Evolutionary conservation across 306 rosid species (phyloP), one percentile per base, ranked within the genome.

Genomic region (Cotoneaster glaucophyllus): DNA sequence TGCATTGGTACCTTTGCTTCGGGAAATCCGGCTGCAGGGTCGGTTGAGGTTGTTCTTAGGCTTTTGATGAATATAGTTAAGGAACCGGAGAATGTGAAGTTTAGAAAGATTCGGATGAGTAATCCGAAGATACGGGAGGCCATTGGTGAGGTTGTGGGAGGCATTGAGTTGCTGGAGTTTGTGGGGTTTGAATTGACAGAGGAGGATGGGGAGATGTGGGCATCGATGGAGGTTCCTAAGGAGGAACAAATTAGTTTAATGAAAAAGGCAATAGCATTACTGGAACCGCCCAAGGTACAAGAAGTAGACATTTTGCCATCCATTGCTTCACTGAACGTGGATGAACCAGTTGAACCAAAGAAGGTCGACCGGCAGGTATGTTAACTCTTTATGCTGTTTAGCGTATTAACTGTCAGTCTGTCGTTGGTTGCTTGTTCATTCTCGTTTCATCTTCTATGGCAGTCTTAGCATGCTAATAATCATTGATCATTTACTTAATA

Each of bases 121-220:
- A 96, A 96, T 85, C 91, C 96, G 0, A 96, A 90, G 89, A 89
- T 96, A 6, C 85, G 88, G 77, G 99, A 89, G 74, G 86, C 97
- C 53, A 71, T 96, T 76, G 86, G 77, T 43, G 97, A 89, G 25
- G 94, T 82, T 69, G 79, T 65, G 0, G 98, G 99, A 11, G 99
- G 99, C 53, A 56, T 87, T 71, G 98, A 96, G 83, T 81, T 96
- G 90, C 76, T 96, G 82, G 85, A 90, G 69, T 79, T 82, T 70
- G 80, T 90, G 4, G 98, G 99, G 0, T 92, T 96, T 80, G 82
- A 82, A 14, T 85, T 90, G 62, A 80, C 29, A 79, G 96, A 91
- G 53, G 98, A 96, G 77, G 88, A 87, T 65, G 98, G 86, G n/a
- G 99, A 96, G 64, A 89, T 89, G 76, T 96, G 97, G 97, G 97